Base-by-base conservation (phyloP, 345 rosid species). In the Eucalyptus microcorys region DNA sequence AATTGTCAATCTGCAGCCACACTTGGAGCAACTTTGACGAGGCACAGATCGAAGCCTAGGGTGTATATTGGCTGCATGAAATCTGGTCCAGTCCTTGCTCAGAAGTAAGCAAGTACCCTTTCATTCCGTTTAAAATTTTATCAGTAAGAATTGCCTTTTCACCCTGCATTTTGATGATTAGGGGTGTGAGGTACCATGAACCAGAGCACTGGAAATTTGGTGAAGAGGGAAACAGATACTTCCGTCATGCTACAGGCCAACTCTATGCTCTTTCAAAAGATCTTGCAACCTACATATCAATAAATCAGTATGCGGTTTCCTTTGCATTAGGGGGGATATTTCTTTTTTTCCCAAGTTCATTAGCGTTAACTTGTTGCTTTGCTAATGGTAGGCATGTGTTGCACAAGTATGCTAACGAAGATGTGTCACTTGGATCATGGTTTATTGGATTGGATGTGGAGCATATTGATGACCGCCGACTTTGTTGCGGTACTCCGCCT, bases 211-310 rank as follows among this genome's bases (percentile, higher is more conserved):
- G 99, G 99, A 97, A 97, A 92, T 97, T 97, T 88, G 99, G 99
- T 86, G 99, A 96, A 92, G 99, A 94, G 87, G 99, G 99, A 88
- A 97, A 96, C 94, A 96, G 92, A 88, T 97, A 97, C 88, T 97
- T 97, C 93, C 99, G 99, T 88, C 99, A 97, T 91, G 99, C 99
- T 80, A 96, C 99, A 0, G 99, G 99, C n/a, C 99, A 97, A 93
- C 95, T 97, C 71, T 97, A 97, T 37, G 99, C 99, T 14, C 90
- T 96, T 86, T 97, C 99, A 79, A 96, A 94, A 91, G 99, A 95
- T 89, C 90, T 97, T 86, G 99, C 99, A n/a, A 90, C 97, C 79
- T 96, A 97, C 79, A 92, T 97, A 93, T 95, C 98, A 27, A 94
- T 95, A 87, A 97, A 97, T 93, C 98, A 93, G 99, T 97, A 92